These are phyloP conservation scores for Starmerella tilneyi DNA, from an alignment of 805 yeast species.

Conservation along the genomic window DNA sequence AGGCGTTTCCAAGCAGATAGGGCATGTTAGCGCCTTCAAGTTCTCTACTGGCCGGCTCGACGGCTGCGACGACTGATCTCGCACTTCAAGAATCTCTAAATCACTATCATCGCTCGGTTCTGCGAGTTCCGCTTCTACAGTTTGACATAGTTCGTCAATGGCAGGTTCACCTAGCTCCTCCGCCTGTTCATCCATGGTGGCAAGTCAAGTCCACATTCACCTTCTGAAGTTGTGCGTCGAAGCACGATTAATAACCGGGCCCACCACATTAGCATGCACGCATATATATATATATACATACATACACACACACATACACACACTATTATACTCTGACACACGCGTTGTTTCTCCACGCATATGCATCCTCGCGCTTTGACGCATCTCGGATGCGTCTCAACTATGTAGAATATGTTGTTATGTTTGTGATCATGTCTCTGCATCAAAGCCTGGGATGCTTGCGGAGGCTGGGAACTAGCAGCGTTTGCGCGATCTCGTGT, in stretches of 20 bases:
- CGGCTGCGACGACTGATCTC: background rate
- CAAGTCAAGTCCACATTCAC: background rate
- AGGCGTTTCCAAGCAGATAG: slow-evolving; percentile 22
- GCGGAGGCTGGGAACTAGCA: too few relatives aligned
- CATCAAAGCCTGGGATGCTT: too few relatives aligned
- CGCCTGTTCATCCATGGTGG: background rate
- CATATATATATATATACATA: too few relatives aligned
- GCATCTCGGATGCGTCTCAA: too few relatives aligned
- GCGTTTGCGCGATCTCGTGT: too few relatives aligned
- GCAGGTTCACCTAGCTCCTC: background rate
- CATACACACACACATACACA: too few relatives aligned
- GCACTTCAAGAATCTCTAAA: slow-evolving; percentile 18
- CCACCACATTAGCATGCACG: too few relatives aligned
- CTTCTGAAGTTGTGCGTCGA: background rate
- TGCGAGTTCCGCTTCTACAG: background rate
- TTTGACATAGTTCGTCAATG: slow-evolving; percentile 4
- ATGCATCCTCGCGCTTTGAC: too few relatives aligned
- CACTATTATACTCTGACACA: too few relatives aligned
- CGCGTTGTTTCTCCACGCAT: too few relatives aligned
- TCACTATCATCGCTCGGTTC: slow-evolving; percentile 13
- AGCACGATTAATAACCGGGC: background rate
- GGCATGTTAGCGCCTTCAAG: slow-evolving; percentile 15
- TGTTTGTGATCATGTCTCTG: too few relatives aligned
- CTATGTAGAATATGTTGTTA: too few relatives aligned
- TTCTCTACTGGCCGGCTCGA: background rate